A percentile compares a stretch with the other conserved stretches of the same genome.
Evolutionary conservation across 371 early-diverging fungal genomes (phyloP).

Genomic region (Rhizomucor miehei): DNA sequence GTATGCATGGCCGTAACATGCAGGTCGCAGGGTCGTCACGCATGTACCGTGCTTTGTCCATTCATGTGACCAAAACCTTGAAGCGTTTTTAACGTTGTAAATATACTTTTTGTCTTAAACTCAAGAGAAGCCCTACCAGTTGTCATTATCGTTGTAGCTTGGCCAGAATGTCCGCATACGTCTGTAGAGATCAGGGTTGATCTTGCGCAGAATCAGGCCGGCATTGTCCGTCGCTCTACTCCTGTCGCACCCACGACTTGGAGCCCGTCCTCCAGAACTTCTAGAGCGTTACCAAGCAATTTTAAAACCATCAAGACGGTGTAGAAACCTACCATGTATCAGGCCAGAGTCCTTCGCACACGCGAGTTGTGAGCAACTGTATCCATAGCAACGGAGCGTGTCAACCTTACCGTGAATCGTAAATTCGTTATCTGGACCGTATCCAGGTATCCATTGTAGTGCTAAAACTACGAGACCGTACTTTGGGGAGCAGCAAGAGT

Average conservation of each 20-base stretch:
- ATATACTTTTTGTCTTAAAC: neutral
- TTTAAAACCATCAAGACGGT: neutral
- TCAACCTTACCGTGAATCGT: slow-evolving; percentile 44
- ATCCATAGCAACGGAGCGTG: slow-evolving; percentile 1
- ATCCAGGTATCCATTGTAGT: slow-evolving; percentile 44
- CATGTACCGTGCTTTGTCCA: slow-evolving; percentile 60
- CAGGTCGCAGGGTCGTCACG: slow-evolving; percentile 43
- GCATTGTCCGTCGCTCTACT: slow-evolving; percentile 18
- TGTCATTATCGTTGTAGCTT: slow-evolving; percentile 34
- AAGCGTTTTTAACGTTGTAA: neutral
- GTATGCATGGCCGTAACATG: slow-evolving; percentile 36
- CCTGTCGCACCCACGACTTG: slow-evolving; percentile 30
- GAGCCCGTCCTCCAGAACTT: slow-evolving; percentile 31
- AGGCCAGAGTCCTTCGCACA: slow-evolving; percentile 48
- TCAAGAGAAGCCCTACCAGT: slow-evolving; percentile 16
- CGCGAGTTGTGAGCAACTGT: slow-evolving; percentile 11
- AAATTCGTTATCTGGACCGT: slow-evolving; percentile 48
- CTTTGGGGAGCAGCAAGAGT: slow-evolving; percentile 68
- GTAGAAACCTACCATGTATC: slow-evolving; percentile 26
- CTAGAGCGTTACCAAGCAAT: neutral
- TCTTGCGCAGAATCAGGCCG: slow-evolving; percentile 18
- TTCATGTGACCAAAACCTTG: slow-evolving; percentile 51
- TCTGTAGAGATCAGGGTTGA: slow-evolving; percentile 17
- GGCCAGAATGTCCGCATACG: slow-evolving; percentile 35
- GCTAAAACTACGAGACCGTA: slow-evolving; percentile 65